Conservation (phyloP, 768 basidiomycete genomes). For the Dentipellis fragilis region DNA sequence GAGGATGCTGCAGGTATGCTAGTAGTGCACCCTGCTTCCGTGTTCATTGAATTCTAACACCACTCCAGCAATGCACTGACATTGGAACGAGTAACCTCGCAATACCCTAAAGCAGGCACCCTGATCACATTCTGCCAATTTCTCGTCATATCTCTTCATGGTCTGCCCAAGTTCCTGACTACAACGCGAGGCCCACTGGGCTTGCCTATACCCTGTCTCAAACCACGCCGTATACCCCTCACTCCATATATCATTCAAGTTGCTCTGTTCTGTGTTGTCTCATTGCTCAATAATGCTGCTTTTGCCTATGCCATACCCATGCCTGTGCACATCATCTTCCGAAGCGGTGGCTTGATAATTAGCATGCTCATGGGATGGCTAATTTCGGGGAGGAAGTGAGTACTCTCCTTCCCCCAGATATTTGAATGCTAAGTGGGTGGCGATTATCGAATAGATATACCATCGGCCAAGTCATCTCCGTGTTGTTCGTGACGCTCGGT, state of each 20-base stretch:
- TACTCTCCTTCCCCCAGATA: conserved; percentile 4
- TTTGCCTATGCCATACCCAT: conserved; percentile 84
- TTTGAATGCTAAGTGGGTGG: conserved; percentile 5
- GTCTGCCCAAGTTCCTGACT: conserved; percentile 52
- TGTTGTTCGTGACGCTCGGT: conserved; percentile 72
- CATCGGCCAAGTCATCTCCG: conserved; percentile 54
- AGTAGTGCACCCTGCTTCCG: background rate
- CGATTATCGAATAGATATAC: conserved; percentile 40
- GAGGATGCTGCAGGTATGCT: conserved; percentile 76
- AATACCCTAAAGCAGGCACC: conserved; percentile 62
- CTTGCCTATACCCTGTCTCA: conserved; percentile 34
- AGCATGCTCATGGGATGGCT: conserved; percentile 76
- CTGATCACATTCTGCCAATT: conserved; percentile 88
- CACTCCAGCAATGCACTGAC: conserved; percentile 63
- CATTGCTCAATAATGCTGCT: conserved; percentile 83
- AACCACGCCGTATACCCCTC: conserved; percentile 60
- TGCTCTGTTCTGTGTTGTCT: conserved; percentile 67
- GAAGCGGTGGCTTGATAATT: conserved; percentile 78
- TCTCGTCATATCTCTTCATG: conserved; percentile 61
- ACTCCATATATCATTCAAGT: conserved; percentile 72
- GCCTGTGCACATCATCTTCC: conserved; percentile 89
- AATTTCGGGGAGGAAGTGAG: conserved; percentile 52
- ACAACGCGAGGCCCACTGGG: conserved; percentile 1
- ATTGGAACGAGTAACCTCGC: conserved; percentile 60
- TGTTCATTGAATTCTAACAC: background rate